These are phyloP conservation scores for Kluyveromyces marxianus DNA, from an alignment of 1,139 yeast species.

Conservation along the genomic window DNA sequence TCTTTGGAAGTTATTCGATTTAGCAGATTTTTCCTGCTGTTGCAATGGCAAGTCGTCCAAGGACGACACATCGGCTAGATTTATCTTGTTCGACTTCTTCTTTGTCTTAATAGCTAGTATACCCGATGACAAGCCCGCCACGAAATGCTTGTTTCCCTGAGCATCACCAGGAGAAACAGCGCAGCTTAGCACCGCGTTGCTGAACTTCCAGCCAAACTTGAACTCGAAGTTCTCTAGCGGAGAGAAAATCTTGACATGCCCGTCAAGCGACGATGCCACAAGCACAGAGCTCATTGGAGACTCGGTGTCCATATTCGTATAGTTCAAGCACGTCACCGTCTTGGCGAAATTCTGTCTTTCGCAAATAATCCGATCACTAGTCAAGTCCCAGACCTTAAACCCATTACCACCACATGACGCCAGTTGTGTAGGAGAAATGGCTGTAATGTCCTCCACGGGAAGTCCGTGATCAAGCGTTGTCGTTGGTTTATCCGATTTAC, in stretches of 20 bases:
- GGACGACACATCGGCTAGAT: constrained; percentile 32
- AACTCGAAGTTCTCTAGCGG: constrained; percentile 76
- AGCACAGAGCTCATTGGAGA: constrained; percentile 60
- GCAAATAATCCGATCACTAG: constrained; percentile 46
- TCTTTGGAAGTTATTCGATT: constrained; percentile 47
- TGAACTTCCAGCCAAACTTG: constrained; percentile 95
- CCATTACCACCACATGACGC: constrained; percentile 83
- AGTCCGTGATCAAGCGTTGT: constrained; percentile 44
- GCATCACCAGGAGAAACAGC: constrained; percentile 76
- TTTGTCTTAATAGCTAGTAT: constrained; percentile 82
- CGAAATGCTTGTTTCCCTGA: constrained; percentile 59
- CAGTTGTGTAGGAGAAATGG: constrained; percentile 71
- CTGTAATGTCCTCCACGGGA: constrained; percentile 87
- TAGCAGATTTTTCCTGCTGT: constrained; percentile 12
- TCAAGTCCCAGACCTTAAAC: constrained; percentile 86
- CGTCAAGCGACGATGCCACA: constrained; percentile 90
- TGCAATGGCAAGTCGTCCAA: constrained; percentile 33
- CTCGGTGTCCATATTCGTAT: constrained; percentile 34
- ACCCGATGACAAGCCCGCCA: constrained; percentile 91
- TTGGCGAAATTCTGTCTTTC: constrained; percentile 67
- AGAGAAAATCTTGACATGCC: constrained; percentile 93
- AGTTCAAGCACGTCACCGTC: constrained; percentile 78
- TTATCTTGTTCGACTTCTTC: constrained; percentile 57
- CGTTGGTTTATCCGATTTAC: constrained; percentile 40
- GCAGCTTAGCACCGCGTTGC: constrained; percentile 83